Evolutionary conservation across 108 stramenopile genomes (phyloP), one percentile per base, ranked within the genome.

Genomic region (Cyclotella cryptica): DNA sequence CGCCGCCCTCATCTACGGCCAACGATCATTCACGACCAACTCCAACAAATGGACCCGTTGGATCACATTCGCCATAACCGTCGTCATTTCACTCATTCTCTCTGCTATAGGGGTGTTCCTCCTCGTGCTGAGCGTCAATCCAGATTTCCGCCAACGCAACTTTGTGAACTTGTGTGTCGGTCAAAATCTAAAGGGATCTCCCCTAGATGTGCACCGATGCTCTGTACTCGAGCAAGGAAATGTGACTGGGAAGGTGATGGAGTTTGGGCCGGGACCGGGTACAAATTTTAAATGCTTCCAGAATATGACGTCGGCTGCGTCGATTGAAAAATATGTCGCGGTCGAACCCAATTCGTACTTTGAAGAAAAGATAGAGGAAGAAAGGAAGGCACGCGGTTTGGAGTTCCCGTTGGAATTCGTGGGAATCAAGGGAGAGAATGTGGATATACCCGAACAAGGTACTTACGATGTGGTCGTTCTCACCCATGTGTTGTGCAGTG

Each of bases 231-330:
- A 67, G 26, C 47, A 64, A 51, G 80, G 74, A 2, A 53, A 66
- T 26, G 41, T 74, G 0, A 21, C 61, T 13, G 80, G 80, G 1
- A 69, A 55, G 22, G 84, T 88, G 0, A 19, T 88, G 19, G 88
- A 88, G 46, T 75, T 85, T 30, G 88, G 88, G 13, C 83, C 84
- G 0, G 88, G 88, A 10, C 88, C 88, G 3, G 88, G 85, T 5
- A 88, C 85, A 0, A 88, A 86, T 46, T 86, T 88, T 55, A 74
- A 73, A 40, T 88, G 88, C 57, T 81, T 75, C 41, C 60, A 69
- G 15, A 70, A 84, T n/a, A 53, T 52, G 1, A 62, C 77, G 7
- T n/a, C 65, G 14, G 53, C 51, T 44, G 1, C 27, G 18, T 45
- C 27, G n/a, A 86, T 86, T 49, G 81, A 72, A 18, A 29, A 69